phyloP scores from a whole-genome alignment of 306 rosid species.

The Mucuna pruriens region DNA sequence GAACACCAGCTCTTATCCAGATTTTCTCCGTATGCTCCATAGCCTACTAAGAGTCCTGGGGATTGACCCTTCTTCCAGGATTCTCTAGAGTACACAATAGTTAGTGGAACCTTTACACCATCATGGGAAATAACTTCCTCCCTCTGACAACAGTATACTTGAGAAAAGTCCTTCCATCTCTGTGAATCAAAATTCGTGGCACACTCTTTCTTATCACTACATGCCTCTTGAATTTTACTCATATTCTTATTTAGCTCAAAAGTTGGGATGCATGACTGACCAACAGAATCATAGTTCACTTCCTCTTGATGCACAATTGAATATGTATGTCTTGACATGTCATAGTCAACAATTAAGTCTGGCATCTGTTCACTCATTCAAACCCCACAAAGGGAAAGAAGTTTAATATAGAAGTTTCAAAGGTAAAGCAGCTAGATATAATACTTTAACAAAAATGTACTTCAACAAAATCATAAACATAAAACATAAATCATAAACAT shows the following conservation, averaged over 20 bases:
- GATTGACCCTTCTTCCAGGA: slow-evolving; percentile 68
- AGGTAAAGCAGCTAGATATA: slow-evolving; percentile 11
- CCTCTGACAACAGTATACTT: slow-evolving; percentile 65
- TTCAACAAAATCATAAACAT: not conserved
- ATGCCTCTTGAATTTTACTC: slow-evolving; percentile 37
- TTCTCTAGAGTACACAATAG: slow-evolving; percentile 70
- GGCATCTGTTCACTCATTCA: slow-evolving; percentile 69
- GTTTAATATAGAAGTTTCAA: slow-evolving; percentile 27
- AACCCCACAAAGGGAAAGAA: slow-evolving; percentile 12
- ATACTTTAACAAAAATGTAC: slow-evolving; percentile 22
- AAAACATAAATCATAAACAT: not conserved
- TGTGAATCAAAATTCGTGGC: slow-evolving; percentile 44
- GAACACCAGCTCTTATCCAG: slow-evolving; percentile 87
- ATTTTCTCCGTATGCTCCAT: slow-evolving; percentile 94
- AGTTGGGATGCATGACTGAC: slow-evolving; percentile 37
- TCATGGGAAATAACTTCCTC: slow-evolving; percentile 78
- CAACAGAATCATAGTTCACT: slow-evolving; percentile 56
- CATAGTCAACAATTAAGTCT: slow-evolving; percentile 85
- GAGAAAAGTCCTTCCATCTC: slow-evolving; percentile 72
- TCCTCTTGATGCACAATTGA: slow-evolving; percentile 86
- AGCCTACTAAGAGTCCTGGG: slow-evolving; percentile 86
- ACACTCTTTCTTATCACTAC: slow-evolving; percentile 37
- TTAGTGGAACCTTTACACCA: slow-evolving; percentile 73
- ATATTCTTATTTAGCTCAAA: slow-evolving; percentile 29
- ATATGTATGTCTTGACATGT: slow-evolving; percentile 71